Evolutionary conservation across 768 basidiomycete species (phyloP).

Genomic region (Kwoniella bestiolae): DNA sequence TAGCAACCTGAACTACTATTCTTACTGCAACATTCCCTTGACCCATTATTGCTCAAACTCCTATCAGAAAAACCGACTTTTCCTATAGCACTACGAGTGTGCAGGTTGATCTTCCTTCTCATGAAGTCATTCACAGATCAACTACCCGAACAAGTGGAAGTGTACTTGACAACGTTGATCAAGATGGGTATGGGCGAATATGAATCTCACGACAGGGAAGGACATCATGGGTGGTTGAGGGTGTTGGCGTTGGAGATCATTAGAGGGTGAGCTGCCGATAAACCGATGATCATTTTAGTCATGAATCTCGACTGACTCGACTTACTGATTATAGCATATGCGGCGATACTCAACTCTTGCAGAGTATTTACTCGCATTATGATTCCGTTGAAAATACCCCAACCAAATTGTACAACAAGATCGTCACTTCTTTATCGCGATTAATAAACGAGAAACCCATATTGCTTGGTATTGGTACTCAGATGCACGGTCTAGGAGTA

Average conservation of each 20-base stretch:
- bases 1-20: conserved; percentile 82
- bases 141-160: conserved; percentile 79
- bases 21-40: conserved; percentile 86
- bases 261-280: conserved; percentile 63
- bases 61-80: conserved; percentile 79
- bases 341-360: conserved; percentile 46
- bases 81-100: conserved; percentile 85
- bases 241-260: conserved; percentile 92
- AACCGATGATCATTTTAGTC: not conserved
- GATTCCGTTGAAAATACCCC: conserved; percentile 24
- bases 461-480: conserved; percentile 73
- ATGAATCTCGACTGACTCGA: not conserved
- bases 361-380: conserved; percentile 43
- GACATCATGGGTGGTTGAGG: conserved; percentile 71
- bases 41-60: conserved; percentile 82
- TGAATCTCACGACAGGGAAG: conserved; percentile 30
- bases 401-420: conserved; percentile 60
- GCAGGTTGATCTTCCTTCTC: conserved; percentile 88
- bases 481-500: conserved; percentile 81
- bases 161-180: conserved; percentile 70
- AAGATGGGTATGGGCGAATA: conserved; percentile 59
- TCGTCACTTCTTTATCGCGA: conserved; percentile 82
- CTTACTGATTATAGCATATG: conserved; percentile 48
- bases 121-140: conserved; percentile 87
- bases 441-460: conserved; percentile 86